Base-by-base conservation (phyloP, 2,329 filamentous ascomycete genomes). In the Calycina herbarum region DNA sequence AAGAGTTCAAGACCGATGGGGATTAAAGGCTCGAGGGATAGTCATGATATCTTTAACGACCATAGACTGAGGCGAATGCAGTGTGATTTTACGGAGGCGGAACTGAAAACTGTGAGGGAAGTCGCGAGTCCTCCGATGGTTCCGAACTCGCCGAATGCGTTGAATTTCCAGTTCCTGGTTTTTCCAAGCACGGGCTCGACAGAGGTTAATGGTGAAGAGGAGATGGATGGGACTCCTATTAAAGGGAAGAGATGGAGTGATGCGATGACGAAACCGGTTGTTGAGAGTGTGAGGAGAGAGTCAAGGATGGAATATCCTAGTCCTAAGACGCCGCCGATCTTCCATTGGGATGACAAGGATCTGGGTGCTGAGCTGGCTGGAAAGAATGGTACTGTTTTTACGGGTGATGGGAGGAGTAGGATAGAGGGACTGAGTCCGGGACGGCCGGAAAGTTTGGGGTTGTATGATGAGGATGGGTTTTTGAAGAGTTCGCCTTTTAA, bases 381-480 rank as follows among this genome's bases (percentile, higher is more conserved):
- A 61, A 59, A 10, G 10, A 57, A 8, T 42, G 31, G 35, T 1
- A 64, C 56, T 2, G 20, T 24, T 5, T 51, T 24, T 27, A 64
- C 42, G 11, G 48, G 62, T n/a, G 38, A 48, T 59, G 57, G 62
- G 5, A 61, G 29, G 10, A 35, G 13, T 15, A n/a, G 7, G 31
- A n/a, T 13, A 3, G 31, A 33, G 13, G 54, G 54, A n/a, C 2
- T 24, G 6, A 57, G 42, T 10, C 24, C 27, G 2, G 58, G n/a
- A 61, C 48, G 66, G 13, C 64, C 64, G 1, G 59, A 63, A 4
- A 72, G 71, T 60, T 35, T 70, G 2, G 71, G 67, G 2, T 27
- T 71, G 10, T 74, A 74, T 65, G 72, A 74, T 65, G 61, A 71
- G 38, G 66, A 69, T 20, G 72, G 71, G 0, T 73, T 74, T 56